These are phyloP conservation scores for Chaetoscypha palmicola DNA, from an alignment of 2,329 filamentous ascomycete species.

Conservation along the genomic window DNA sequence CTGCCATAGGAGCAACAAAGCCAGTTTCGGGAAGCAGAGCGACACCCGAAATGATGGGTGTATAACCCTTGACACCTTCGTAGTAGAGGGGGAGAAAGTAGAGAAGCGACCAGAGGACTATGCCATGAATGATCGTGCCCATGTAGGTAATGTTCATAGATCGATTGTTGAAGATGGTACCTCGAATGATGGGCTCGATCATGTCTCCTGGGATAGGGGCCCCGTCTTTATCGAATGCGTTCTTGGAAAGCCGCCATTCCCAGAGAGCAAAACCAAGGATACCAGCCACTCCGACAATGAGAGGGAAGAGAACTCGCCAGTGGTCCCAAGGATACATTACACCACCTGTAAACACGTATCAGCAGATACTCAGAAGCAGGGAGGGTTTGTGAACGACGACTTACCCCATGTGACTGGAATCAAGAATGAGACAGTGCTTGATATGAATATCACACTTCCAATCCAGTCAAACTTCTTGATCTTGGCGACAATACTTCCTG, in stretches of 20 bases:
- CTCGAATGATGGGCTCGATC: slow-evolving; percentile 34
- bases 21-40: slow-evolving; percentile 53
- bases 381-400: neutral
- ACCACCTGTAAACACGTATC: slow-evolving; percentile 43
- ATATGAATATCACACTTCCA: slow-evolving; percentile 55
- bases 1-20: slow-evolving; percentile 54
- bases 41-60: slow-evolving; percentile 47
- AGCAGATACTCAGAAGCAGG: too few species aligned
- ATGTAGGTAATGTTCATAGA: slow-evolving; percentile 44
- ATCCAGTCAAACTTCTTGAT: slow-evolving; percentile 54
- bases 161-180: slow-evolving; percentile 39
- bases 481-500: slow-evolving; percentile 19
- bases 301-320: slow-evolving; percentile 54
- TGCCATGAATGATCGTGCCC: slow-evolving; percentile 50
- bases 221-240: slow-evolving; percentile 23
- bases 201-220: slow-evolving; percentile 17
- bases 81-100: slow-evolving; percentile 50
- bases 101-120: slow-evolving; percentile 46
- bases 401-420: slow-evolving; percentile 54
- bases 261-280: slow-evolving; percentile 47
- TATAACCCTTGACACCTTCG: slow-evolving; percentile 46
- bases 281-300: slow-evolving; percentile 47
- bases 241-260: slow-evolving; percentile 34
- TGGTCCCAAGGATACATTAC: slow-evolving; percentile 58
- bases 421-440: slow-evolving; percentile 49